Conservation (phyloP, 768 basidiomycete genomes). For the Baorangia bicolor region DNA sequence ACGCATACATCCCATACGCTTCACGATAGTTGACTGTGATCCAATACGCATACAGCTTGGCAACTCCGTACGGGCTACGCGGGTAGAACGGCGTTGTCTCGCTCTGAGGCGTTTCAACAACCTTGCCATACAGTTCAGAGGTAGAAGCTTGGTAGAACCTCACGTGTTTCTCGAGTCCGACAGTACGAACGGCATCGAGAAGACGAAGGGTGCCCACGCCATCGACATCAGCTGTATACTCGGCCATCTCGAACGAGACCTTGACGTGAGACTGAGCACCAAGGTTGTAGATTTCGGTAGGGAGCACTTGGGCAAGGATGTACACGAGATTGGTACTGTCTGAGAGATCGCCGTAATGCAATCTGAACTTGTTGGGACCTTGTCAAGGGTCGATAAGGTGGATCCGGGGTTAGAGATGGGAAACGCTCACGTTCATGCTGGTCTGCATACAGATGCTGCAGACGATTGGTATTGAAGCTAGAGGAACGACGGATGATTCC, state of each 20-base stretch:
- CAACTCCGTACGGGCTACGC: constrained; percentile 94
- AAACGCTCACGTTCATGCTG: constrained; percentile 78
- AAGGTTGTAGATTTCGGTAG: constrained; percentile 96
- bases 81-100: constrained; percentile 99
- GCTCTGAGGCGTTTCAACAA: constrained; percentile 91
- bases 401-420: background rate
- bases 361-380: constrained; percentile 76
- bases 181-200: constrained; percentile 94
- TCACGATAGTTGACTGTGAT: constrained; percentile 92
- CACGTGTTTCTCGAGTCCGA: constrained; percentile 88
- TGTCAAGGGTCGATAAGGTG: constrained; percentile 3
- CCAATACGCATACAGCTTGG: constrained; percentile 92
- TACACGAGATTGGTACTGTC: constrained; percentile 98
- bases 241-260: constrained; percentile 99
- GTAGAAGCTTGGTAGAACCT: constrained; percentile 98
- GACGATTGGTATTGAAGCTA: constrained; percentile 94
- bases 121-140: constrained; percentile 96
- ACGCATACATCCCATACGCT: constrained; percentile 94
- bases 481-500: constrained; percentile 97
- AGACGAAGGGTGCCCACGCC: constrained; percentile 93
- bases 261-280: constrained; percentile 99
- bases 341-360: constrained; percentile 91
- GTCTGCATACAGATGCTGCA: constrained; percentile 92
- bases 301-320: constrained; percentile 92
- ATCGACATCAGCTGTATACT: constrained; percentile 98